phyloP scores from a whole-genome alignment of 1,139 yeast genomes.

The Saccharomyces pastorianus region DNA sequence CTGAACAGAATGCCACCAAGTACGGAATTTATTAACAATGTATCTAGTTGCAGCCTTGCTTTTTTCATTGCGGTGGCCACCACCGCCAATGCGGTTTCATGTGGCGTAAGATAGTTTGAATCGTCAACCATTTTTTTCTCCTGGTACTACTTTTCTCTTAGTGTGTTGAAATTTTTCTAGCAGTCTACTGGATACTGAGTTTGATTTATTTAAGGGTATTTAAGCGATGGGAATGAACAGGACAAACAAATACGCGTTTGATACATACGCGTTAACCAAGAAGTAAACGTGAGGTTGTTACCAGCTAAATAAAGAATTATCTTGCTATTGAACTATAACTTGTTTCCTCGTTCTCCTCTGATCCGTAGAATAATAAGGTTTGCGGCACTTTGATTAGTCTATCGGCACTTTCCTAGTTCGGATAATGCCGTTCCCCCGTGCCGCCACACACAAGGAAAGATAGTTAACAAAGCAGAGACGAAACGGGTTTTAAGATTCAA shows the following conservation, averaged over 20 bases:
- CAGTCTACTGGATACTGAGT: not conserved
- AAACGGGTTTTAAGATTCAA: not conserved
- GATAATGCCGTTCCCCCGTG: not conserved
- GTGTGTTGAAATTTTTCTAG: not conserved
- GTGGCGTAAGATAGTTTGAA: constrained; percentile 56
- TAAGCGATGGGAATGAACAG: not conserved
- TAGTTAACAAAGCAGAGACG: not conserved
- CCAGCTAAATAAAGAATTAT: not conserved
- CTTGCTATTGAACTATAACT: not conserved
- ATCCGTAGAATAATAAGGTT: not conserved
- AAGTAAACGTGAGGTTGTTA: not conserved
- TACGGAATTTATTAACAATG: constrained; percentile 51
- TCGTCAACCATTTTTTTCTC: constrained; percentile 35
- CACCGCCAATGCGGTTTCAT: constrained; percentile 73
- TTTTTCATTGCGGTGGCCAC: constrained; percentile 81
- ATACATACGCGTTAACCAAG: not conserved
- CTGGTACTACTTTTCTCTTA: not conserved
- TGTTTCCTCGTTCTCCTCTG: not conserved
- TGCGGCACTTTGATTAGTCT: not conserved
- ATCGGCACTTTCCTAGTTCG: not conserved
- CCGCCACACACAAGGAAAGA: not conserved
- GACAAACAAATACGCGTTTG: not conserved
- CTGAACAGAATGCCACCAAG: constrained; percentile 65
- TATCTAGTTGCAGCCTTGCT: constrained; percentile 53
- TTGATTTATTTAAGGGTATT: not conserved